phyloP scores from a whole-genome alignment of 2,329 filamentous ascomycete genomes.

The Ceratocystis lukuohia region DNA sequence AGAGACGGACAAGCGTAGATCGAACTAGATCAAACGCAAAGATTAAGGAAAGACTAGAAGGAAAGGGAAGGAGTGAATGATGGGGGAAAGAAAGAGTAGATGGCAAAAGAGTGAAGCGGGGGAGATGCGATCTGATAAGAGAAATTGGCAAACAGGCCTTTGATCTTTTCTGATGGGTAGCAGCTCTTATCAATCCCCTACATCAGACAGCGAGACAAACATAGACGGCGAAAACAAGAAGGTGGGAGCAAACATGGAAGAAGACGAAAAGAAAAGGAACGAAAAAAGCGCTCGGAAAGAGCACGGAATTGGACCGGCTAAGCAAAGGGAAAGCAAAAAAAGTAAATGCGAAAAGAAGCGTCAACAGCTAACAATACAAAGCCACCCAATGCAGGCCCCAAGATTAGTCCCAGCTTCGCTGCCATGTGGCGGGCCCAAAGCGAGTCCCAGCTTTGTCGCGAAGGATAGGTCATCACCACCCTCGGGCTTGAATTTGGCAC shows the following conservation, averaged over 20 bases:
- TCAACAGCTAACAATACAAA: background rate
- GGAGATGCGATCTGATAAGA: conserved; percentile 10
- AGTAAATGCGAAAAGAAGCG: background rate
- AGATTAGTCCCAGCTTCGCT: conserved; percentile 5
- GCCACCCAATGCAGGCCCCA: background rate
- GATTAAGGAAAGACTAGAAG: background rate
- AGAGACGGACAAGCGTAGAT: background rate
- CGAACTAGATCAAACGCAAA: background rate
- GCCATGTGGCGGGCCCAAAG: background rate
- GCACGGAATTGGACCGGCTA: background rate
- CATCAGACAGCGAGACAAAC: background rate
- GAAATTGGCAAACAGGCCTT: background rate
- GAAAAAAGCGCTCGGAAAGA: background rate
- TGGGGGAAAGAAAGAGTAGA: background rate
- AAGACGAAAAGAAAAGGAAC: background rate
- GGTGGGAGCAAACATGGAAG: background rate
- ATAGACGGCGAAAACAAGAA: background rate
- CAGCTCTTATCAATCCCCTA: background rate
- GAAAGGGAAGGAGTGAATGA: background rate
- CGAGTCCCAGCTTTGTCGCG: background rate
- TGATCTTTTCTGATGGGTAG: background rate
- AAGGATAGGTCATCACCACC: background rate
- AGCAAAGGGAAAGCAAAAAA: background rate
- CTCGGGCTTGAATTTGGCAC: background rate
- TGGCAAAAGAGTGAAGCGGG: background rate